These are phyloP conservation scores for Globisporangium paddicum DNA, from an alignment of 352 stramenopile genomes.

Conservation along the genomic window DNA sequence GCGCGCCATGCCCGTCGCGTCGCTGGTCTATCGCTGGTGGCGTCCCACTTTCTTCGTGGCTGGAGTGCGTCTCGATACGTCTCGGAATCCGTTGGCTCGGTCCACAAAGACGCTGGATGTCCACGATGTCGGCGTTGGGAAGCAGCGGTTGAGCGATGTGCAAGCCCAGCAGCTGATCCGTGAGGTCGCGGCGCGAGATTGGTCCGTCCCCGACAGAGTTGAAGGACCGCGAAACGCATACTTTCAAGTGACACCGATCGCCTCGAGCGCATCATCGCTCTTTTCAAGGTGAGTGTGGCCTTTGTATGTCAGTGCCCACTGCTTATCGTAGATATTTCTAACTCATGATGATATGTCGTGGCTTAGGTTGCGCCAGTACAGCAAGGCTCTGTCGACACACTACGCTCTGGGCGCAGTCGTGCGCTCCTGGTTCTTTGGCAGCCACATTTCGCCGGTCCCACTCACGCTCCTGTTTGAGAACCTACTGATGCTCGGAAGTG, in stretches of 20 bases:
- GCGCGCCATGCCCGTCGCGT: slow-evolving; percentile 40
- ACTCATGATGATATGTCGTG: background rate
- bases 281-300: slow-evolving; percentile 9
- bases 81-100: slow-evolving; percentile 8
- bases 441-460: slow-evolving; percentile 9
- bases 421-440: slow-evolving; percentile 15
- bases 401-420: slow-evolving; percentile 8
- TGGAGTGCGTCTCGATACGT: slow-evolving; percentile 20
- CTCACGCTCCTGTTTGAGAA: slow-evolving; percentile 15
- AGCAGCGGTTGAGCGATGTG: background rate
- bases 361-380: slow-evolving; percentile 9
- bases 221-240: background rate
- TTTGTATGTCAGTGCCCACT: too few species aligned
- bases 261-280: background rate
- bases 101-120: slow-evolving; percentile 5
- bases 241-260: slow-evolving; percentile 13
- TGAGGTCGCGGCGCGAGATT: background rate
- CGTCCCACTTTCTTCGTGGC: slow-evolving; percentile 32
- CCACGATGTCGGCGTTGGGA: slow-evolving; percentile 6
- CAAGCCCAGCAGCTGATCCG: slow-evolving; percentile 8
- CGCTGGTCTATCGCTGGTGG: slow-evolving; percentile 35
- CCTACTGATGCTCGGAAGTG: background rate
- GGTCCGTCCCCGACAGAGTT: too few species aligned
- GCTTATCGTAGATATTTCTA: background rate
- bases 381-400: slow-evolving; percentile 5